Evolutionary conservation across 345 rosid genomes (phyloP).

Genomic region (Linum trigynum): DNA sequence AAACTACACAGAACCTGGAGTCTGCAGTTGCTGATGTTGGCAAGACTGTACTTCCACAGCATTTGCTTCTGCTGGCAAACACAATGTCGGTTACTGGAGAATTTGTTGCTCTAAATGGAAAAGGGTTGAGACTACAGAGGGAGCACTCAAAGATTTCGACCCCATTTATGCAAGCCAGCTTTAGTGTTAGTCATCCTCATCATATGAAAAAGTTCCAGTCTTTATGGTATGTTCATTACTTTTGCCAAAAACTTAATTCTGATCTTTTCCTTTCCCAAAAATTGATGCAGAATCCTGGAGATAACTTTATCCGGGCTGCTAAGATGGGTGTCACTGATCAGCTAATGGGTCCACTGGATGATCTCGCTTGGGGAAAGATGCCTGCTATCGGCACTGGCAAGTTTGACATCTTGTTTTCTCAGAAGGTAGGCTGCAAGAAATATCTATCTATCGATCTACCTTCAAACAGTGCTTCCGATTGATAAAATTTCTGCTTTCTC

Average conservation of each 20-base stretch:
- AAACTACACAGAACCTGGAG: conserved; percentile 47
- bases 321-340: conserved; percentile 55
- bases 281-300: conserved; percentile 65
- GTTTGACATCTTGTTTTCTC: conserved; percentile 55
- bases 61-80: conserved; percentile 58
- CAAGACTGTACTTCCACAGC: conserved; percentile 58
- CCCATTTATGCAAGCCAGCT: conserved; percentile 85
- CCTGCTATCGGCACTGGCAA: conserved; percentile 68
- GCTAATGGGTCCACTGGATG: conserved; percentile 73
- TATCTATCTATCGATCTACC: conserved; percentile 6
- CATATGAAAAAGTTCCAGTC: background rate
- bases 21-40: conserved; percentile 77
- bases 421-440: conserved; percentile 35
- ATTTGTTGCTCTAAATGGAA: conserved; percentile 69
- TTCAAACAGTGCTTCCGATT: conserved; percentile 1
- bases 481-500: background rate
- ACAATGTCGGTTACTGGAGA: conserved; percentile 73
- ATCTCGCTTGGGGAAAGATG: conserved; percentile 78
- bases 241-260: background rate
- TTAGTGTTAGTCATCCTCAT: conserved; percentile 49
- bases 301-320: conserved; percentile 72
- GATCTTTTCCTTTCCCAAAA: conserved; percentile 6
- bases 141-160: conserved; percentile 48
- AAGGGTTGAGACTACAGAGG: conserved; percentile 61
- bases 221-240: conserved; percentile 4